Percentiles rank a stretch among this genome's conserved stretches.
Conservation (phyloP, 495 filamentous ascomycete species). For the Hamigera avellanea region DNA sequence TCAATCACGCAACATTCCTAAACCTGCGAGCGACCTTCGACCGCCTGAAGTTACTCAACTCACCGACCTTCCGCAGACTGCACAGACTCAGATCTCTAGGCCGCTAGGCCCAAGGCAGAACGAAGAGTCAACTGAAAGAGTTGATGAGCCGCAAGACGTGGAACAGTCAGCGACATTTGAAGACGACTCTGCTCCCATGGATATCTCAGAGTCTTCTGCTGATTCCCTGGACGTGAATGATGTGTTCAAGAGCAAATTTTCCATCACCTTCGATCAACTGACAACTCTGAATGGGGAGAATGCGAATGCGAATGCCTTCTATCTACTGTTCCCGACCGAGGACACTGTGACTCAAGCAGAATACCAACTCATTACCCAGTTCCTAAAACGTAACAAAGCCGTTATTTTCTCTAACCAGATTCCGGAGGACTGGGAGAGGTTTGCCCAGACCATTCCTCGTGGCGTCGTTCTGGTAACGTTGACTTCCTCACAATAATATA, state of each 20-base stretch:
- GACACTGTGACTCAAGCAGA: slow-evolving; percentile 11
- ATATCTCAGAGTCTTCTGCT: neutral
- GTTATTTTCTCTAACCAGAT: slow-evolving; percentile 21
- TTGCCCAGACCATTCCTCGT: slow-evolving; percentile 15
- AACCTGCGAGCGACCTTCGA: no score
- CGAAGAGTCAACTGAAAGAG: neutral
- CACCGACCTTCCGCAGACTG: no score
- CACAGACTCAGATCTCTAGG: no score
- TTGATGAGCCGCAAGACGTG: no score
- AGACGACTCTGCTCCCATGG: neutral
- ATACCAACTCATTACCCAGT: slow-evolving; percentile 13
- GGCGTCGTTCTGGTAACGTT: slow-evolving; percentile 31
- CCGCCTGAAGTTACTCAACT: no score
- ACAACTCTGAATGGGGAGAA: slow-evolving; percentile 5
- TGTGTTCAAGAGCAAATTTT: slow-evolving; percentile 6
- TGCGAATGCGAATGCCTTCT: slow-evolving; percentile 19
- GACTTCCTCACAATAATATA: neutral
- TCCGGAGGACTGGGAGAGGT: slow-evolving; percentile 27
- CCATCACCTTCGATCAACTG: slow-evolving; percentile 12
- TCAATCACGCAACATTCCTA: no score
- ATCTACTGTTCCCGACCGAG: slow-evolving; percentile 23
- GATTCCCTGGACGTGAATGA: slow-evolving; percentile 4
- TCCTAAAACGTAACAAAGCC: slow-evolving; percentile 16
- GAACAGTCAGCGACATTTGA: no score
- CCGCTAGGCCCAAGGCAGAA: no score